Conservation (phyloP, 768 basidiomycete species). For the Termitomyces sp. region DNA sequence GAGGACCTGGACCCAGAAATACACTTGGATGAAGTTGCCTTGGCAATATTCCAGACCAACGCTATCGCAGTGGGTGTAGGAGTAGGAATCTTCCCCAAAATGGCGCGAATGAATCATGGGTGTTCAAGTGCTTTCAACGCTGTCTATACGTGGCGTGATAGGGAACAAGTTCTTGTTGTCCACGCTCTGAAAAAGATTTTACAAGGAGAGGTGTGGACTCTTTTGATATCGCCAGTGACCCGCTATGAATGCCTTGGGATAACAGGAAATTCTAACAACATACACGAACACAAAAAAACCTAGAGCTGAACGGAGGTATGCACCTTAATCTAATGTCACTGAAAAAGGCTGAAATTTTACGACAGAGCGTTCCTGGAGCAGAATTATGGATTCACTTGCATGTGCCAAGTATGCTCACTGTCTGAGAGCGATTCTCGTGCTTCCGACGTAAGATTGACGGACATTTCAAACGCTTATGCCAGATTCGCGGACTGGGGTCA, state of each 20-base stretch:
- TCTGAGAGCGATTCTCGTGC: constrained; percentile 36
- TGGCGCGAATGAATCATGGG: constrained; percentile 65
- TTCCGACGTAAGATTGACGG: constrained; percentile 45
- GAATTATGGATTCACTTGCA: constrained; percentile 55
- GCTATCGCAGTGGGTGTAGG: constrained; percentile 47
- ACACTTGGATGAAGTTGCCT: constrained; percentile 39
- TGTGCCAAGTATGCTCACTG: constrained; percentile 54
- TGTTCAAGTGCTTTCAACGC: constrained; percentile 64
- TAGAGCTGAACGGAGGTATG: constrained; percentile 48
- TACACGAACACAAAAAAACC: constrained; percentile 54
- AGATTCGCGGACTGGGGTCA: constrained; percentile 46
- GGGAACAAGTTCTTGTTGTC: constrained; percentile 43
- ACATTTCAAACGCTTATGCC: constrained; percentile 39
- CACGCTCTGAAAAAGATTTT: constrained; percentile 51
- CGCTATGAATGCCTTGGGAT: neutral
- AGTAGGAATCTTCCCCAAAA: constrained; percentile 62
- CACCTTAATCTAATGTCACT: neutral
- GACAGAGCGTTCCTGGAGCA: constrained; percentile 41
- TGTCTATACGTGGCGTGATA: constrained; percentile 55
- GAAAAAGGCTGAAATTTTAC: neutral
- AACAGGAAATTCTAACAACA: constrained; percentile 55
- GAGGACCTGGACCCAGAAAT: constrained; percentile 27
- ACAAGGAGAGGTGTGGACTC: constrained; percentile 39
- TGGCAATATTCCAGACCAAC: constrained; percentile 67
- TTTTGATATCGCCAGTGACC: constrained; percentile 1